Evolutionary conservation across 192 early-diverging fungal genomes (phyloP), one percentile per base, ranked within the genome.

Genomic region (Linnemannia hyalina): DNA sequence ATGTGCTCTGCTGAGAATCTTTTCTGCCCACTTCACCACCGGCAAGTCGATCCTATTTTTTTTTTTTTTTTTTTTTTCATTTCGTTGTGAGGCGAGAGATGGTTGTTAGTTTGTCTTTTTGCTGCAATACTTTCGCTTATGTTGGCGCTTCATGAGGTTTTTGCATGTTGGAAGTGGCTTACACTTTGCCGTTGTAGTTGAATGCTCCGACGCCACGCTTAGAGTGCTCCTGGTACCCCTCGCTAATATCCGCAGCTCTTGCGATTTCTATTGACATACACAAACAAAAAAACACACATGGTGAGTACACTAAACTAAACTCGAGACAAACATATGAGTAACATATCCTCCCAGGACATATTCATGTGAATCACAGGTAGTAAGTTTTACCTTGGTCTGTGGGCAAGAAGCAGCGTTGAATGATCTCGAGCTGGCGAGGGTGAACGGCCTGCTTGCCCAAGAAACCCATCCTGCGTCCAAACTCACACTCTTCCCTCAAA

Each of bases 391-490:
- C 92, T 57, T 92, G 91, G 18, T 82, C 80, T 11, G 93, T 93
- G 22, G 98, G 98, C 73, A 94, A 82, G 86, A 97, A 99, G 38
- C 77, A 82, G 38, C 88, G 77, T 75, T 99, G 97, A 73, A 99
- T 97, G 13, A 89, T 90, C 41, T 96, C 95, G 29, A 98, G 90
- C 82, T 99, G 98, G 11, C 90, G 89, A 57, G 98, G 98, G 81
- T 99, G 98, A 72, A 99, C 97, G 7, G 97, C 97, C 88, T 99
- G 98, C 90, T 99, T 99, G 68, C 98, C 98, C 23, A 96, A 93
- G 89, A 97, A 99, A 10, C 98, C 98, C 95, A 97, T 97, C 74
- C 94, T 91, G 13, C 95, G 92, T 3, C 96, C 98, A 87, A 98
- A 97, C 29, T 81, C 82, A 73, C 96, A 95, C 89, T 99, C 98